A percentile compares a stretch with the other conserved stretches of the same genome.
Evolutionary conservation across 768 basidiomycete genomes (phyloP).

Genomic region (Lactarius quietus): DNA sequence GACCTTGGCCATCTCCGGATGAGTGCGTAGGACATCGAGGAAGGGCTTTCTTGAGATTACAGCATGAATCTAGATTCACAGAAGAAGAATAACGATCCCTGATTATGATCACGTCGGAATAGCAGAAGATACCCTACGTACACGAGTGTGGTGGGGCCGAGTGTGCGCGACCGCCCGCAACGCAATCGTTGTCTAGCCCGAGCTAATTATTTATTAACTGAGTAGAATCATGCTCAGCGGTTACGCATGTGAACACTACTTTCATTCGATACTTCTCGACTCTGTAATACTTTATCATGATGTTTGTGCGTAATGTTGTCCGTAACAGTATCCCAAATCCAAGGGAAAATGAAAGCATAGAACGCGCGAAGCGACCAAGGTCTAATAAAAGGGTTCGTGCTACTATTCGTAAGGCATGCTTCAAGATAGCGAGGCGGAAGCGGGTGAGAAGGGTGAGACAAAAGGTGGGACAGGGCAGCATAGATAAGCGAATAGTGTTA

Average conservation of each 20-base stretch:
- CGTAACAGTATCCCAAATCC: slow-evolving; percentile 15
- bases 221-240: no score
- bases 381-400: not conserved
- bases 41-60: not conserved
- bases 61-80: not conserved
- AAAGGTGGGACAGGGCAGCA: not conserved
- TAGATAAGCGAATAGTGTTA: slow-evolving; percentile 19
- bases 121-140: no score
- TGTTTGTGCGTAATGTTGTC: slow-evolving; percentile 13
- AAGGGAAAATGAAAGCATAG: not conserved
- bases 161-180: no score
- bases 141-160: no score
- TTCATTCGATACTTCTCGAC: no score
- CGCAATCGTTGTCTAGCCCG: no score
- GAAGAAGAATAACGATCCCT: not conserved
- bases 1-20: not conserved
- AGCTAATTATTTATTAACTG: no score
- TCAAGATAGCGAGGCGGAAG: not conserved
- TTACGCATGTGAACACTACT: no score
- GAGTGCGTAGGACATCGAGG: no score
- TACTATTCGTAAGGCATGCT: slow-evolving; percentile 9
- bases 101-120: no score
- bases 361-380: slow-evolving; percentile 12
- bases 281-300: no score
- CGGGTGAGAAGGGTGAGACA: not conserved